phyloP scores from a whole-genome alignment of 164 flowering plant genomes.

The Paratinospora sagittata region DNA sequence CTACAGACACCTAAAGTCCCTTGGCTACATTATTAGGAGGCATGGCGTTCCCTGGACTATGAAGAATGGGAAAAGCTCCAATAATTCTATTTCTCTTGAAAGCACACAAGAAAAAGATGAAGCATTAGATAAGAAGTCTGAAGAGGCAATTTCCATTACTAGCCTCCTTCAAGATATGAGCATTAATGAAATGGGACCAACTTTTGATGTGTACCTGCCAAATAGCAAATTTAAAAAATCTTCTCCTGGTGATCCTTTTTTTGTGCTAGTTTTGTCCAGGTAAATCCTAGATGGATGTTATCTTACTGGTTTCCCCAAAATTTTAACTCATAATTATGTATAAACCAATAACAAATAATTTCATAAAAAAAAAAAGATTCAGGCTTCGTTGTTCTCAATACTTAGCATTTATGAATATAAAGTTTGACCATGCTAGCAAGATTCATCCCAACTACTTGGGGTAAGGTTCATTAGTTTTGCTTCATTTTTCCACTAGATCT shows the following conservation, averaged over 20 bases:
- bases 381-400: no score
- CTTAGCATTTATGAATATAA: no score
- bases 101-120: slow-evolving; percentile 10
- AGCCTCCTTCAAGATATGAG: slow-evolving; percentile 31
- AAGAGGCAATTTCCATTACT: slow-evolving; percentile 15
- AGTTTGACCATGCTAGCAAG: no score
- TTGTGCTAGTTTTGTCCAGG: slow-evolving; percentile 51
- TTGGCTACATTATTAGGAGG: slow-evolving; percentile 71
- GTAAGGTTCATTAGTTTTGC: no score
- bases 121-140: slow-evolving; percentile 9
- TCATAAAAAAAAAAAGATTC: no score
- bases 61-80: slow-evolving; percentile 30
- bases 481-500: no score
- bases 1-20: slow-evolving; percentile 65
- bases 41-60: slow-evolving; percentile 58
- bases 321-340: no score
- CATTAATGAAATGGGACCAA: slow-evolving; percentile 34
- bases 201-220: slow-evolving; percentile 75
- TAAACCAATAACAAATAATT: no score
- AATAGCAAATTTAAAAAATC: slow-evolving; percentile 79
- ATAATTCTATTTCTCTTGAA: slow-evolving; percentile 13
- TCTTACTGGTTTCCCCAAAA: not conserved
- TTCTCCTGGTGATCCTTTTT: slow-evolving; percentile 66
- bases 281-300: slow-evolving; percentile 18
- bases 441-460: no score